Evolutionary conservation across 768 basidiomycete species (phyloP), one percentile per base, ranked within the genome.

Genomic region (Grammothele lineata): DNA sequence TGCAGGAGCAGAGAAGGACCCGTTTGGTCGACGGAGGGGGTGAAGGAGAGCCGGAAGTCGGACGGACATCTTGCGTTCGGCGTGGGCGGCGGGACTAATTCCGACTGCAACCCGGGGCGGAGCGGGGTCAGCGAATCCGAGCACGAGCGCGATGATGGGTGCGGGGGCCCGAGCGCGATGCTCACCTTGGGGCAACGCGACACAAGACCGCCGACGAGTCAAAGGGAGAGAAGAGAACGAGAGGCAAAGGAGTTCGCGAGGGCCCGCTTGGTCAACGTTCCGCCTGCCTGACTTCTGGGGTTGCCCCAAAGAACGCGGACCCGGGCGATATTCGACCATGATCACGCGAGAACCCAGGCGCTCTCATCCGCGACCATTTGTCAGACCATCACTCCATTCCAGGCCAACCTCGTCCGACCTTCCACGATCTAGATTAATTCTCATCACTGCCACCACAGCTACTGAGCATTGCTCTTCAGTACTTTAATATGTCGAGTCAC

Each of bases 41-140:
- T 14, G 27, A 30, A 30, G 27, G 7, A 14, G 8, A 30, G 27
- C 27, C 14, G 27, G 27, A 14, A 30, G 8, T 7, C 27, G 27
- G 47, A 42, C 33, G n/a, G 40, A 42, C 26, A 35, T 42, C 24
- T 30, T 44, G 33, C 32, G 39, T 34, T 18, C 43, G 44, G 18
- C 22, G 37, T 14, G 22, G 46, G 41, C 27, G 45, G 50, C 40
- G 41, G 24, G 40, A 34, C 9, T 14, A 19, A 40, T 24, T 25
- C 22, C 38, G 18, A 22, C 38, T 14, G 38, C 24, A 19, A n/a
- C n/a, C n/a, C n/a, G n/a, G n/a, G n/a, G n/a, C n/a, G n/a, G n/a
- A n/a, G n/a, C n/a, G n/a, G n/a, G n/a, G n/a, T n/a, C n/a, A n/a
- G n/a, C n/a, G n/a, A n/a, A n/a, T n/a, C n/a, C n/a, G n/a, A n/a